Conservation (phyloP, 495 filamentous ascomycete genomes). For the Aspergillus wentii region DNA sequence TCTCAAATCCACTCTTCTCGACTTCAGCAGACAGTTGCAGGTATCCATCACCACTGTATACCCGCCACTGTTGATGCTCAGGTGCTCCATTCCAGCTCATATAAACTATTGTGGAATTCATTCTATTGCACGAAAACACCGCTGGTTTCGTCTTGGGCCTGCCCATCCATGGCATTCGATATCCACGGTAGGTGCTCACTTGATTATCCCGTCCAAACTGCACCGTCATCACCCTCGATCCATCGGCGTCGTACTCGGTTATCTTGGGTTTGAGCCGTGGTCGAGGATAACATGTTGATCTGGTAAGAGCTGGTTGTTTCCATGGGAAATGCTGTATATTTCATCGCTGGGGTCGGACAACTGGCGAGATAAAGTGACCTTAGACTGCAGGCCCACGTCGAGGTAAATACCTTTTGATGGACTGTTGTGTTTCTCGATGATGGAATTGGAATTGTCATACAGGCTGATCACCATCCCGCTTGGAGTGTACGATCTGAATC, state of each 20-base stretch:
- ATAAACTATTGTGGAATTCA: slow-evolving; percentile 16
- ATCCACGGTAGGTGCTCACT: slow-evolving; percentile 15
- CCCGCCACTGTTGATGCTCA: too few relatives aligned
- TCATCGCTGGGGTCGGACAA: slow-evolving; percentile 19
- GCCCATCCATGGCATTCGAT: slow-evolving; percentile 11
- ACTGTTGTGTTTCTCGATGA: background rate
- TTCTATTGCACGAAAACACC: slow-evolving; percentile 3
- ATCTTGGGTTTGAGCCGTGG: slow-evolving; percentile 37
- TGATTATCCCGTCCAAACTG: slow-evolving; percentile 9
- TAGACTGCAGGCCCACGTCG: slow-evolving; percentile 11
- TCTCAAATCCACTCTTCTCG: too few relatives aligned
- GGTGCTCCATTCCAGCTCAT: slow-evolving; percentile 35
- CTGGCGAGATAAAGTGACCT: slow-evolving; percentile 1
- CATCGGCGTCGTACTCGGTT: slow-evolving; percentile 30
- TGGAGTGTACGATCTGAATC: slow-evolving; percentile 17
- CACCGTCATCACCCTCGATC: slow-evolving; percentile 9
- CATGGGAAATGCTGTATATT: slow-evolving; percentile 29
- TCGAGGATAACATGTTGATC: slow-evolving; percentile 33
- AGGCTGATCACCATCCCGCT: slow-evolving; percentile 15
- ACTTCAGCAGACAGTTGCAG: too few relatives aligned
- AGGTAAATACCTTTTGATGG: slow-evolving; percentile 15
- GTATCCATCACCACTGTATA: too few relatives aligned
- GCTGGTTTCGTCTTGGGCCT: slow-evolving; percentile 12
- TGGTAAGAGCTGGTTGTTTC: slow-evolving; percentile 31
- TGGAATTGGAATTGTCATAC: slow-evolving; percentile 21